Conservation (phyloP, 2,329 filamentous ascomycete species). For the Nemania diffusa region DNA sequence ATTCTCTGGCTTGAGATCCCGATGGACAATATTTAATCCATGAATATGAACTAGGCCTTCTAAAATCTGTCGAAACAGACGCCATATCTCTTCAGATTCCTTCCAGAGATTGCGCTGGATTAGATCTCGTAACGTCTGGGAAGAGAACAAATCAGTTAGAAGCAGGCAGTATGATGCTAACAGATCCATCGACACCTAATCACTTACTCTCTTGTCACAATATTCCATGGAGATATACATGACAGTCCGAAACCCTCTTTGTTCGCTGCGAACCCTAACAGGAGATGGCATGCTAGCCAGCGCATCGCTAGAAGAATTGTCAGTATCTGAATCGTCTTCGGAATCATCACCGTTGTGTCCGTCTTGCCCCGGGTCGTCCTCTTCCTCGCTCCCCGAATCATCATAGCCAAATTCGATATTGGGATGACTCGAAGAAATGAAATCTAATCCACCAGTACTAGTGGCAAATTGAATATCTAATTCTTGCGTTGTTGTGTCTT, state of each 20-base stretch:
- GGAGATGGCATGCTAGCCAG: constrained; percentile 40
- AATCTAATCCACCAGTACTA: constrained; percentile 86
- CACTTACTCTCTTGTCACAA: constrained; percentile 83
- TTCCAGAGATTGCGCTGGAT: constrained; percentile 80
- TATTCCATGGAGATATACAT: constrained; percentile 99
- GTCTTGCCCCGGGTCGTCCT: constrained; percentile 49
- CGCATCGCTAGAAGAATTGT: constrained; percentile 36
- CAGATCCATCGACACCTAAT: not conserved
- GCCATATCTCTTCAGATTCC: constrained; percentile 83
- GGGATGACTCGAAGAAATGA: constrained; percentile 86
- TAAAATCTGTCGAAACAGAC: constrained; percentile 88
- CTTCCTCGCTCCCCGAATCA: constrained; percentile 59
- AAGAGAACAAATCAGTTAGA: constrained; percentile 6
- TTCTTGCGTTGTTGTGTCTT: constrained; percentile 54
- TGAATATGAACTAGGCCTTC: constrained; percentile 94
- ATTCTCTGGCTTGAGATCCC: constrained; percentile 98
- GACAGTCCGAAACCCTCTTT: constrained; percentile 72
- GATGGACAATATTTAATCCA: constrained; percentile 78
- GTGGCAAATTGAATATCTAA: constrained; percentile 69
- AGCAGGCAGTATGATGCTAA: not conserved
- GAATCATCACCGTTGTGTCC: constrained; percentile 25
- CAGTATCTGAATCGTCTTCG: constrained; percentile 58
- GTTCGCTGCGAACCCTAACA: constrained; percentile 49
- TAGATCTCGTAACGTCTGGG: constrained; percentile 83
- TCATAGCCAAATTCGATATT: constrained; percentile 81